These are phyloP conservation scores for Hylodesmum podocarpum DNA, from an alignment of 306 rosid genomes.

Conservation along the genomic window DNA sequence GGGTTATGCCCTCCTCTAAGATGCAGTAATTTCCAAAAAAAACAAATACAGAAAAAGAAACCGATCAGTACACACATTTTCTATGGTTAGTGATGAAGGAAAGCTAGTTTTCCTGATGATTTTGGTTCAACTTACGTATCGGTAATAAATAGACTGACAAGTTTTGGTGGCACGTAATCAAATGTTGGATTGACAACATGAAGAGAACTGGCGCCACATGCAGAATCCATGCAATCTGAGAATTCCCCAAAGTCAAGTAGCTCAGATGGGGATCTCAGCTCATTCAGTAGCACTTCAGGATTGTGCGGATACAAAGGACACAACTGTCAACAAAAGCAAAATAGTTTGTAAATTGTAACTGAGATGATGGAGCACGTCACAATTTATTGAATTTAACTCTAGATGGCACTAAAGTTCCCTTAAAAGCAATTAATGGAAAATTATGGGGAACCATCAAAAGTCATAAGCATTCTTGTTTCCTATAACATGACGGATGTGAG, in stretches of 20 bases:
- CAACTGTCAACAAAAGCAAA: conserved; percentile 51
- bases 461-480: conserved; percentile 28
- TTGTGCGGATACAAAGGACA: conserved; percentile 98
- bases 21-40: conserved; percentile 32
- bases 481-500: conserved; percentile 12
- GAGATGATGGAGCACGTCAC: conserved; percentile 1
- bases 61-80: conserved; percentile 5
- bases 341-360: neutral
- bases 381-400: too few relatives aligned
- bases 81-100: neutral
- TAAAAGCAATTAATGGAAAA: neutral
- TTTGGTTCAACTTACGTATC: conserved; percentile 85
- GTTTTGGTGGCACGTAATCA: conserved; percentile 93
- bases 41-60: conserved; percentile 22
- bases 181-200: conserved; percentile 92
- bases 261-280: conserved; percentile 94
- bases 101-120: conserved; percentile 3
- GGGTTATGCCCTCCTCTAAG: conserved; percentile 96
- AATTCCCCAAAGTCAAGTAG: conserved; percentile 95
- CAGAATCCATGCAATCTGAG: conserved; percentile 92
- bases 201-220: conserved; percentile 69
- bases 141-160: conserved; percentile 86
- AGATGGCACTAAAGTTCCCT: neutral
- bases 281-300: conserved; percentile 87
- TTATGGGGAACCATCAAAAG: conserved; percentile 13